A percentile compares a stretch with the other conserved stretches of the same genome.
These are phyloP conservation scores for Fusarium pininemorale DNA, from an alignment of 2,329 filamentous ascomycete genomes.

Conservation along the genomic window DNA sequence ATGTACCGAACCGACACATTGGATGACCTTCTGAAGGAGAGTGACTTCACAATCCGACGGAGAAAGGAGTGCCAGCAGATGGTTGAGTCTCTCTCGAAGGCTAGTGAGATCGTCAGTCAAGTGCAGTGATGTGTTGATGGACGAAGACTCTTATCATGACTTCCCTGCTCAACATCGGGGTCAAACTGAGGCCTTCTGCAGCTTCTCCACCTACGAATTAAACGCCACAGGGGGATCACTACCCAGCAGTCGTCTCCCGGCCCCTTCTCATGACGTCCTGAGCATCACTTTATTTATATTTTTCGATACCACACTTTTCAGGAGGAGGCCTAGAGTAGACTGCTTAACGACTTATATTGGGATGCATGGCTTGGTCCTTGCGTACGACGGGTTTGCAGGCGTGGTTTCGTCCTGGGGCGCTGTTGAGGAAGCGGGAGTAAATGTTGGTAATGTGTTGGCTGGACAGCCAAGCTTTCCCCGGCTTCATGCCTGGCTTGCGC, in stretches of 20 bases:
- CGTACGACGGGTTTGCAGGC: constrained; percentile 2
- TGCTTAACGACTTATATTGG: constrained; percentile 43
- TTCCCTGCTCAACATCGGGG: constrained; percentile 20
- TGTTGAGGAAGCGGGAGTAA: constrained; percentile 26
- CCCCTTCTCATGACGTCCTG: constrained; percentile 22
- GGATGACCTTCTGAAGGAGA: constrained; percentile 96
- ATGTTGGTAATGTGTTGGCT: constrained; percentile 12
- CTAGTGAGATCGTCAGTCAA: constrained; percentile 94
- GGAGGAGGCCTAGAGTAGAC: constrained; percentile 48
- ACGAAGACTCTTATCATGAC: constrained; percentile 19
- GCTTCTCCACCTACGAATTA: constrained; percentile 13
- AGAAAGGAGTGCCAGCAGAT: constrained; percentile 99
- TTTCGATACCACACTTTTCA: constrained; percentile 52
- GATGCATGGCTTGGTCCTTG: constrained; percentile 27
- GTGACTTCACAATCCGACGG: constrained; percentile 92
- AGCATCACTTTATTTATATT: constrained; percentile 36
- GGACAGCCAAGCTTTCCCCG: constrained; percentile 11
- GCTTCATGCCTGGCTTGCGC: constrained; percentile 20
- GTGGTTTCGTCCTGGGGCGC: constrained; percentile 9
- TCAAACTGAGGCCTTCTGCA: constrained; percentile 15
- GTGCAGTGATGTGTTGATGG: constrained; percentile 61
- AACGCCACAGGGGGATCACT: constrained; percentile 5
- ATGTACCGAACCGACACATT: constrained; percentile 94
- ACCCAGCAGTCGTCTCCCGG: constrained; percentile 15
- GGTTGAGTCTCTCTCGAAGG: constrained; percentile 91